Conservation (phyloP, 768 basidiomycete species). For the Peribolospora kevripleyi region DNA sequence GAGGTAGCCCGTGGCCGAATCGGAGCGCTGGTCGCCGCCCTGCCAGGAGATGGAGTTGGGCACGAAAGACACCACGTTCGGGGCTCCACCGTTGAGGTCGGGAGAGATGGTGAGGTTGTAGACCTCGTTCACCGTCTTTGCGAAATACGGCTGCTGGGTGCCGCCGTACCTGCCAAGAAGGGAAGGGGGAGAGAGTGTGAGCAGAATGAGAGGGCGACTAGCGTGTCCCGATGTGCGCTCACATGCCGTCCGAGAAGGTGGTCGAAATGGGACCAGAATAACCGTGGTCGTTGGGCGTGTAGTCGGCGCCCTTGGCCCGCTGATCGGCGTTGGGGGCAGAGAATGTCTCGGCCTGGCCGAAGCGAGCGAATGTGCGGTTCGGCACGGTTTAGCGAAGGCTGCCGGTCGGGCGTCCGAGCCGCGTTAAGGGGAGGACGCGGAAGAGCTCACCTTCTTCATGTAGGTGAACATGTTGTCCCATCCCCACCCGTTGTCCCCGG, state of each 20-base stretch:
- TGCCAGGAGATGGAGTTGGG: constrained; percentile 30
- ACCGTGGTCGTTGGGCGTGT: constrained; percentile 29
- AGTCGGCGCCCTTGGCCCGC: constrained; percentile 17
- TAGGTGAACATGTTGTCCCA: no score
- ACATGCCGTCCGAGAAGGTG: constrained; percentile 18
- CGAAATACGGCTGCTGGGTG: constrained; percentile 30
- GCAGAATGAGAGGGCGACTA: background rate
- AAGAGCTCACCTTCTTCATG: no score
- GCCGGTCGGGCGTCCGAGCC: no score
- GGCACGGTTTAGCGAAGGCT: no score
- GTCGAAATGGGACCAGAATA: constrained; percentile 32
- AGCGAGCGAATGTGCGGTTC: no score
- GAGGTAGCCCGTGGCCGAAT: constrained; percentile 32
- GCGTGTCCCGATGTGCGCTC: background rate
- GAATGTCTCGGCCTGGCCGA: constrained; percentile 12
- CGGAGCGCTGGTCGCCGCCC: constrained; percentile 30
- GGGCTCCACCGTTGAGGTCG: constrained; percentile 33
- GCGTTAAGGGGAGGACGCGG: no score
- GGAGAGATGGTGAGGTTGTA: constrained; percentile 28
- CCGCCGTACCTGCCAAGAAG: constrained; percentile 29
- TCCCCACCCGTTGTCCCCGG: no score
- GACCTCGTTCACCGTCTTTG: constrained; percentile 26
- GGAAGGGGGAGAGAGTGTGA: constrained; percentile 1
- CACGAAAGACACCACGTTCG: constrained; percentile 34
- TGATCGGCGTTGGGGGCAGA: constrained; percentile 13